phyloP scores from a whole-genome alignment of 2,329 filamentous ascomycete genomes.

The Zarea fungicola region DNA sequence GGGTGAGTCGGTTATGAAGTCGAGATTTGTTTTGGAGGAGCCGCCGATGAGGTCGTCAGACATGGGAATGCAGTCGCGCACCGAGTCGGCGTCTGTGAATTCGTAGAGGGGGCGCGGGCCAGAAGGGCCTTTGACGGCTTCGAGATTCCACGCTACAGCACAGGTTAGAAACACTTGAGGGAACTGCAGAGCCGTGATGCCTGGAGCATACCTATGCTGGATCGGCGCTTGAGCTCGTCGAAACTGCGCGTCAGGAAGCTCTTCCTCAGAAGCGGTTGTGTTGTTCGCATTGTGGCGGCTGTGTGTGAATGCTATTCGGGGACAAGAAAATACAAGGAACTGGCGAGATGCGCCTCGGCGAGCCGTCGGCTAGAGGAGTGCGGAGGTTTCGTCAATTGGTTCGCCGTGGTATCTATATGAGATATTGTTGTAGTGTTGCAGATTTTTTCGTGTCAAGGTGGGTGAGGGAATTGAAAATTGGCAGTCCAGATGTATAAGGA shows the following conservation, averaged over 20 bases:
- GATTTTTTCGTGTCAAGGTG: not conserved
- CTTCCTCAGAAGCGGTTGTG: constrained; percentile 39
- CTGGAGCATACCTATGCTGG: constrained; percentile 50
- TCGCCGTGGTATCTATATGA: constrained; percentile 23
- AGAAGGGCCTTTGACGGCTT: constrained; percentile 61
- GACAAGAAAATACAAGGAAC: not conserved
- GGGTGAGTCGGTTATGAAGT: constrained; percentile 45
- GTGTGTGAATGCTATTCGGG: too few relatives aligned
- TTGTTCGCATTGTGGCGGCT: constrained; percentile 40
- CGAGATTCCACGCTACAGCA: constrained; percentile 58
- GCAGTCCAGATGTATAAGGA: not conserved
- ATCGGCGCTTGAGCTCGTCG: constrained; percentile 54
- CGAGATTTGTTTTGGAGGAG: constrained; percentile 68
- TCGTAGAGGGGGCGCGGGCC: constrained; percentile 59
- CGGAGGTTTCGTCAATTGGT: constrained; percentile 29
- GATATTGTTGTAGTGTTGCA: not conserved
- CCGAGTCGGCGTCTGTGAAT: constrained; percentile 49
- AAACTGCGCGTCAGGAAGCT: constrained; percentile 54
- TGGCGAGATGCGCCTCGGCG: not conserved
- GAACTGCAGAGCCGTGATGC: too few relatives aligned
- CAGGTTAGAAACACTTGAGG: too few relatives aligned
- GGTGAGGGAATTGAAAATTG: not conserved
- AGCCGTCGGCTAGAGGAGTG: too few relatives aligned
- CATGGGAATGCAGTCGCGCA: constrained; percentile 67
- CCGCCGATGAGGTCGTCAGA: constrained; percentile 83